phyloP scores from a whole-genome alignment of 768 basidiomycete species.

The Amanita rubescens region DNA sequence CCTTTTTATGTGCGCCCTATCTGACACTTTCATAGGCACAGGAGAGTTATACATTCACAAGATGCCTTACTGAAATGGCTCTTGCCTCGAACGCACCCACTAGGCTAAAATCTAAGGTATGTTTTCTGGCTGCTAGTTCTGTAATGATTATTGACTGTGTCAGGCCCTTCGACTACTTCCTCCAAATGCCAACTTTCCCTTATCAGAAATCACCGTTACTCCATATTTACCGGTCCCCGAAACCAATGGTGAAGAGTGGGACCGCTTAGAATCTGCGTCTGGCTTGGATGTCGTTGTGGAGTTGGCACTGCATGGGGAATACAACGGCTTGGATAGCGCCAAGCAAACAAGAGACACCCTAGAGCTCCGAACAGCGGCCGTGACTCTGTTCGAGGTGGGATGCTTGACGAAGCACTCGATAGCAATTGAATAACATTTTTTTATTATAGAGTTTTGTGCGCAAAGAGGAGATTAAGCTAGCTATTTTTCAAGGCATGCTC shows the following conservation, averaged over 20 bases:
- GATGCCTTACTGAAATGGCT: slow-evolving; percentile 81
- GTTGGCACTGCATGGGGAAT: slow-evolving; percentile 82
- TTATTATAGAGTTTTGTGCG: slow-evolving; percentile 82
- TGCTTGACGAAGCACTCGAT: not conserved
- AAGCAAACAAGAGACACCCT: slow-evolving; percentile 59
- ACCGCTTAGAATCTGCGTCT: slow-evolving; percentile 72
- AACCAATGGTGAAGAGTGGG: slow-evolving; percentile 90
- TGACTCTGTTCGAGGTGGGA: slow-evolving; percentile 75
- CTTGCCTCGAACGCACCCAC: slow-evolving; percentile 94
- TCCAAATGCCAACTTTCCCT: slow-evolving; percentile 45
- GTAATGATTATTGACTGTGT: slow-evolving; percentile 4
- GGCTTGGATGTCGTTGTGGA: slow-evolving; percentile 80
- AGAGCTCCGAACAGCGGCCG: slow-evolving; percentile 70
- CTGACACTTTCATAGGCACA: slow-evolving; percentile 33
- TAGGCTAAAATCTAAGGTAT: slow-evolving; percentile 77
- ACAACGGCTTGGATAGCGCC: slow-evolving; percentile 56
- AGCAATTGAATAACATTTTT: slow-evolving; percentile 8
- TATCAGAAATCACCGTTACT: slow-evolving; percentile 62
- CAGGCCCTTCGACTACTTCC: slow-evolving; percentile 40
- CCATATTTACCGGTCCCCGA: slow-evolving; percentile 74
- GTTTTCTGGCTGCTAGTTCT: slow-evolving; percentile 5
- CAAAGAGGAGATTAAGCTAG: slow-evolving; percentile 61
- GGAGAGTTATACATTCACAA: slow-evolving; percentile 51
- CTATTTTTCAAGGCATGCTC: slow-evolving; percentile 67
- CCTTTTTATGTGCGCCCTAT: not conserved